Evolutionary conservation across 2,329 filamentous ascomycete species (phyloP), one percentile per base, ranked within the genome.

Genomic region (Hawksworthiomyces lignivorus): DNA sequence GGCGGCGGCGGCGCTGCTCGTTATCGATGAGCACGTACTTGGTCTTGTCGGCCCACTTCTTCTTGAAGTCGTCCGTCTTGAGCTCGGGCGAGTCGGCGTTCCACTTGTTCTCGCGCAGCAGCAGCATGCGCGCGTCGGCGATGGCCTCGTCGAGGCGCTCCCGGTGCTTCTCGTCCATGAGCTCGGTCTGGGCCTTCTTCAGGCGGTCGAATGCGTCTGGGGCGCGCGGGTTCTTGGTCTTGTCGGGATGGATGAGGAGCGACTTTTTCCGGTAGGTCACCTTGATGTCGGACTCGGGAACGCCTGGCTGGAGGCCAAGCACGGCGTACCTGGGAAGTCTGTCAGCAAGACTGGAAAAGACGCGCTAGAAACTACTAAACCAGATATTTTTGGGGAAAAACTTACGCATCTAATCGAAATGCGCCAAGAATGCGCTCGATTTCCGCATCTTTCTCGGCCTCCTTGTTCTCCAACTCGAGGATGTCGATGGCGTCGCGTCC

Each of bases 161-260:
- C 46, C 92, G 87, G 58, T 87, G 77, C 66, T 96, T 96, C 69
- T 97, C 90, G 62, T 98, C 92, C 69, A 94, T 83, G 5, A 98
- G 77, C 54, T 87, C 79, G 3, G 81, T 84, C 59, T 97, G 88
- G 0, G 92, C 92, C 65, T 97, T 96, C 58, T 95, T 95, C 21
- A 98, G 75, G 9, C 90, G 82, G 65, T 98, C 92, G 59, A 98
- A 98, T 51, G 92, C 92, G 56, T 97, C 92, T 4, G 92, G 90
- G 0, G 92, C 92, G 36, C 73, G 77, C 0, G 87, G 83, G 59
- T 98, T 97, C 57, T 81, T 81, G 43, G 92, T 96, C 64, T 98
- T 98, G 70, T 98, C 92, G 7, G 92, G 92, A 69, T 98, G 92
- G 69, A 98, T 97, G 36, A 98, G 80, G 44, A 98, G 82, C n/a